These are phyloP conservation scores for Choiromyces venosus DNA, from an alignment of 495 filamentous ascomycete genomes.

Conservation along the genomic window DNA sequence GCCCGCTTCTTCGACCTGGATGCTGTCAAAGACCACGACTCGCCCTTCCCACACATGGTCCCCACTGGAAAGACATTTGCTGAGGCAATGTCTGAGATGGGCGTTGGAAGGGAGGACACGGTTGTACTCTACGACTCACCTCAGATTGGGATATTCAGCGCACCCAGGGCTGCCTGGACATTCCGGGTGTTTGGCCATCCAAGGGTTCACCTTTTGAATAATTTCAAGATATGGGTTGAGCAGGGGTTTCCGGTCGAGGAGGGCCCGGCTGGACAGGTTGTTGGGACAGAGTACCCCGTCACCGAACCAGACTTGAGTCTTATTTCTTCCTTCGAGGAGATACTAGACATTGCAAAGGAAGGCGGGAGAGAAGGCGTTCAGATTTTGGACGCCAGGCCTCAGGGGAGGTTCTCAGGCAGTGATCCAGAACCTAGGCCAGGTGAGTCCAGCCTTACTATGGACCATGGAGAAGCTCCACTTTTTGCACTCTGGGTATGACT, in stretches of 20 bases:
- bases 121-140: conserved; percentile 88
- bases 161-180: conserved; percentile 90
- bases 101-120: conserved; percentile 76
- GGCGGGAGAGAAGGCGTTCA: conserved; percentile 76
- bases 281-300: conserved; percentile 53
- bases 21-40: conserved; percentile 75
- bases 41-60: conserved; percentile 95
- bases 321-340: conserved; percentile 63
- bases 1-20: conserved; percentile 97
- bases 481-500: neutral
- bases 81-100: conserved; percentile 77
- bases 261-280: conserved; percentile 47
- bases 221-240: conserved; percentile 84
- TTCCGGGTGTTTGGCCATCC: conserved; percentile 82
- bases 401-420: conserved; percentile 71
- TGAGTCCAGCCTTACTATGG: conserved; percentile 7
- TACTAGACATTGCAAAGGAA: conserved; percentile 69
- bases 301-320: conserved; percentile 51
- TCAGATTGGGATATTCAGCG: conserved; percentile 87
- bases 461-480: conserved; percentile 17
- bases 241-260: conserved; percentile 73
- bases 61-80: conserved; percentile 74
- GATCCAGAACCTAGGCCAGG: conserved; percentile 79
- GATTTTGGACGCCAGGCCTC: conserved; percentile 80
- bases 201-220: conserved; percentile 86